Base-by-base conservation (phyloP, 768 basidiomycete species). In the Boletus sp. region DNA sequence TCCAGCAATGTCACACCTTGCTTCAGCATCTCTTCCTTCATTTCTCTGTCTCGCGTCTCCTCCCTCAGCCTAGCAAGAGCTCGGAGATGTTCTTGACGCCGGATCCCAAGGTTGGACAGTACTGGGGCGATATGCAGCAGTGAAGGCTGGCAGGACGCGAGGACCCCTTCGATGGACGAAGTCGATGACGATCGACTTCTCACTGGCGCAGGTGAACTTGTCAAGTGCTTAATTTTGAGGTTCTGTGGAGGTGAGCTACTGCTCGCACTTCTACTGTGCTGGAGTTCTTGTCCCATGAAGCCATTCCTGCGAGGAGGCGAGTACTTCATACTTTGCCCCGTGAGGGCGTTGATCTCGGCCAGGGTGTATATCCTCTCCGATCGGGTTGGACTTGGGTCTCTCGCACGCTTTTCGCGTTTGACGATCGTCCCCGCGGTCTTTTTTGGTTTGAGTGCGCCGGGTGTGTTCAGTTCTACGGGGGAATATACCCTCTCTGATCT, bases 1-100 rank as follows among this genome's bases (percentile, higher is more conserved):
- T 90, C 89, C 72, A 90, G 75, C 8, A 88, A 77, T 1, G 87
- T 89, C 50, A 90, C 75, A 1, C 89, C 89, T 63, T 80, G 75
- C 65, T 74, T 81, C 71, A 90, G 65, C 52, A 87, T 89, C 61
- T 84, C 85, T 62, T 87, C 85, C 70, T 79, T 86, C 47, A 90
- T 77, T 67, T 89, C 86, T 55, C 82, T 73, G 68, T 90, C 83
- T 59, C 89, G 72, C 20, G 84, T 89, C 57, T 82, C 84, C 53
- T 86, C 85, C 37, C 80, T 81, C 58, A 90, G 69, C 53, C 80
- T 76, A 9, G 78, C 79, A 17, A 90, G 72, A 3, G 89, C 89
- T 11, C 79, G 75, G 37, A 90, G 70, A 68, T 90, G 87, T 39
- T 83, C 85, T 49, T 81, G 73, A 9, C 72, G 77, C 50, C 75